phyloP scores from a whole-genome alignment of 495 filamentous ascomycete genomes.

The Extremus antarcticus region DNA sequence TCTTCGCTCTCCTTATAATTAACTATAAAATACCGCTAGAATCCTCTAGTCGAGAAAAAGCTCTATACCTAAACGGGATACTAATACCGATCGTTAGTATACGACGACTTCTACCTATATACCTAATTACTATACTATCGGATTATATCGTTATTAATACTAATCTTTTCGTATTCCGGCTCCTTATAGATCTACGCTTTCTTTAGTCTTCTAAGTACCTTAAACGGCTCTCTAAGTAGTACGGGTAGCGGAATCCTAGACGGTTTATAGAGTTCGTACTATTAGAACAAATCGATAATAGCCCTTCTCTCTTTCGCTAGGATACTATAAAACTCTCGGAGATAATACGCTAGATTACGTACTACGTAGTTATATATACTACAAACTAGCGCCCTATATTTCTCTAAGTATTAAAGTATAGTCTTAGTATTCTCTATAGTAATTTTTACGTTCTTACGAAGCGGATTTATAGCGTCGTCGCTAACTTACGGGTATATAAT shows the following conservation, averaged over 20 bases:
- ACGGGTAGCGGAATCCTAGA: not conserved
- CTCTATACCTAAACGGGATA: not conserved
- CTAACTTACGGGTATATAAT: not conserved
- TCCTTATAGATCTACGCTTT: not conserved
- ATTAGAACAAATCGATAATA: not conserved
- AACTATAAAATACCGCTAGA: slow-evolving; percentile 5
- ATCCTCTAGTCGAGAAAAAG: not conserved
- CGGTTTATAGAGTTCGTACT: not conserved
- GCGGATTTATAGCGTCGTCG: not conserved
- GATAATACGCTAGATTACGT: slow-evolving; percentile 1
- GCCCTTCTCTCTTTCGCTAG: not conserved
- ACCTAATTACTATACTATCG: not conserved
- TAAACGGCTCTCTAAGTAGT: not conserved
- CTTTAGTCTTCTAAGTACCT: not conserved
- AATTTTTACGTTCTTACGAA: too few species aligned
- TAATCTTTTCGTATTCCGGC: not conserved
- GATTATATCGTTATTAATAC: not conserved
- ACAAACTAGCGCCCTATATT: not conserved
- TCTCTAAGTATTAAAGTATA: not conserved
- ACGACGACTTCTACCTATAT: slow-evolving; percentile 1
- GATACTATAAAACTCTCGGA: not conserved
- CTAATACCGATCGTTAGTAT: not conserved
- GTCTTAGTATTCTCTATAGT: not conserved
- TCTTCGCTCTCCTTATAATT: too few species aligned
- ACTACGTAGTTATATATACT: not conserved